phyloP scores from a whole-genome alignment of 208 protist species.

The Leishmania tropica region DNA sequence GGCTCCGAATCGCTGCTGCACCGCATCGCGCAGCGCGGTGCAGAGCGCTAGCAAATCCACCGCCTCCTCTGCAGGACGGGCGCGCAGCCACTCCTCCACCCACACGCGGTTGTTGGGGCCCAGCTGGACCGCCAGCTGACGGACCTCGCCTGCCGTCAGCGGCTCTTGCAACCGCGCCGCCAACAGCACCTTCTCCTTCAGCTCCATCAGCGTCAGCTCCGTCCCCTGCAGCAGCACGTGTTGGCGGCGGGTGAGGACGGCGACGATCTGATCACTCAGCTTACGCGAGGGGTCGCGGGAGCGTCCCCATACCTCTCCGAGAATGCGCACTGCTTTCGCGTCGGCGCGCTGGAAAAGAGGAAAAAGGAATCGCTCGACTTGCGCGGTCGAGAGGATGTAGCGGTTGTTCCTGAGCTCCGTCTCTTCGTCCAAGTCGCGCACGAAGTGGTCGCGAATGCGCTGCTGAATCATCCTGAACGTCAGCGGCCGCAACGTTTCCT shows the following conservation, averaged over 20 bases:
- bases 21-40: conserved; percentile 25
- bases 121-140: conserved; percentile 37
- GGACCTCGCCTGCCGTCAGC: conserved; percentile 26
- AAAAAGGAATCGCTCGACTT: conserved; percentile 30
- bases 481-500: conserved; percentile 10
- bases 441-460: conserved; percentile 35
- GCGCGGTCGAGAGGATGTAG: conserved; percentile 28
- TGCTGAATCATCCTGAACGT: conserved; percentile 39
- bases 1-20: conserved; percentile 31
- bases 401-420: conserved; percentile 14
- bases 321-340: conserved; percentile 19
- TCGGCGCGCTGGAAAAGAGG: conserved; percentile 27
- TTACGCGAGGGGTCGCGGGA: conserved; percentile 29
- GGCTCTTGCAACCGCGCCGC: conserved; percentile 48
- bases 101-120: conserved; percentile 31
- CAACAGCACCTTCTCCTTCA: conserved; percentile 65
- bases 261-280: conserved; percentile 49
- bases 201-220: conserved; percentile 47
- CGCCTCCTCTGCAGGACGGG: not conserved
- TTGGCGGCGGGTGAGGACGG: conserved; percentile 51
- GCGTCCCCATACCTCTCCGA: conserved; percentile 28
- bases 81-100: conserved; percentile 34
- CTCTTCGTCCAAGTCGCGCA: conserved; percentile 33
- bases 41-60: conserved; percentile 27
- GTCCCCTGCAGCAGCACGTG: conserved; percentile 47